phyloP scores from a whole-genome alignment of 2,329 filamentous ascomycete species.

The Cordyceps cicadae region DNA sequence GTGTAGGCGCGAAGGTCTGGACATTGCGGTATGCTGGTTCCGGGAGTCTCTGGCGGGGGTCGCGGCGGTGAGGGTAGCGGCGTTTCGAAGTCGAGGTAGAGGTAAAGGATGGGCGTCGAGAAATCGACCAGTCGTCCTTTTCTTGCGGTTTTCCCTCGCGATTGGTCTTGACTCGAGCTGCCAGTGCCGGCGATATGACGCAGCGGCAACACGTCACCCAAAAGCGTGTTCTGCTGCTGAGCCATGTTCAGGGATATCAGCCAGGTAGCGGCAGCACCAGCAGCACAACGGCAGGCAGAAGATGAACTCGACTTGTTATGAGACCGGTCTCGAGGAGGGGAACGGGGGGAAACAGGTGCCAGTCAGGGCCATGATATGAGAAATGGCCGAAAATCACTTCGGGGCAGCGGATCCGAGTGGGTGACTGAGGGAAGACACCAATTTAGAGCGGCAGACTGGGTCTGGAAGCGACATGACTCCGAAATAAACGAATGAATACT shows the following conservation, averaged over 20 bases:
- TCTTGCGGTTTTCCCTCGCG: background rate
- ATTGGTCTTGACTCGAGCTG: background rate
- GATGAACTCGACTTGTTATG: background rate
- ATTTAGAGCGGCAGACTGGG: background rate
- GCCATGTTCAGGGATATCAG: background rate
- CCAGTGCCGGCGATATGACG: background rate
- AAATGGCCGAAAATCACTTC: background rate
- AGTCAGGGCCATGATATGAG: background rate
- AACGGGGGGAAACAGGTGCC: background rate
- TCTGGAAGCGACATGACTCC: background rate
- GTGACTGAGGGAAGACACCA: background rate
- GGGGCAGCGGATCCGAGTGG: background rate
- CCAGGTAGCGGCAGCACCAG: too few relatives aligned
- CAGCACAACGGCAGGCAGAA: background rate
- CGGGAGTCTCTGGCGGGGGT: conserved; percentile 12
- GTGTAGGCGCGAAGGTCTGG: conserved; percentile 60
- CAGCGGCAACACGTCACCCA: background rate
- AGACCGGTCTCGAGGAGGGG: background rate
- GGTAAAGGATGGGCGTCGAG: conserved; percentile 25
- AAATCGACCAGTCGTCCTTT: background rate
- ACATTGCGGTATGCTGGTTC: conserved; percentile 39
- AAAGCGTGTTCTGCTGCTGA: background rate
- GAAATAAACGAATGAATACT: background rate
- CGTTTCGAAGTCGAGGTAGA: conserved; percentile 35
- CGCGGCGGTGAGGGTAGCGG: conserved; percentile 24